A percentile compares a stretch with the other conserved stretches of the same genome.
Conservation (phyloP, 441 rosid species). For the Adansonia madagascariensis region DNA sequence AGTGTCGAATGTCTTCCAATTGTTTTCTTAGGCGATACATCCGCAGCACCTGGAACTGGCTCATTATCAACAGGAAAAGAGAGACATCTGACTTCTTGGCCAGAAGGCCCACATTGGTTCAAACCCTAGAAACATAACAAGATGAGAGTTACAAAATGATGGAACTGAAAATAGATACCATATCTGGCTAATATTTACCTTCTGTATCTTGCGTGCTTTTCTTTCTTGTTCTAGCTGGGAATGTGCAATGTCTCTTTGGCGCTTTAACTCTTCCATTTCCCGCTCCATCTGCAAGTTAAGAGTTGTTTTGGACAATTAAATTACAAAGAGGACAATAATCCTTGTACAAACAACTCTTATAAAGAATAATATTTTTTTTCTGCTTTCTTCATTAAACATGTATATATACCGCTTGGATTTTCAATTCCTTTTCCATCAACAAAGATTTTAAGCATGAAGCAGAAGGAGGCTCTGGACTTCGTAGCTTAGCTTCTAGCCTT, state of each 20-base stretch:
- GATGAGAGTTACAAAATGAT: conserved; percentile 23
- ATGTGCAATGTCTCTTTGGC: conserved; percentile 87
- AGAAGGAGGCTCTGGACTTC: conserved; percentile 72
- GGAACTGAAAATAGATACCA: conserved; percentile 13
- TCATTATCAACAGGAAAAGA: conserved; percentile 55
- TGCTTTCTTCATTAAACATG: not conserved
- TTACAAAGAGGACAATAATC: conserved; percentile 6
- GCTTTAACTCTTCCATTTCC: conserved; percentile 90
- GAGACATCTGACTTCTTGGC: conserved; percentile 77
- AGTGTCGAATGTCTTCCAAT: conserved; percentile 49
- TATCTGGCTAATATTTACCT: conserved; percentile 48
- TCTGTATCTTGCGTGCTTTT: conserved; percentile 64
- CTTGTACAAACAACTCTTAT: not conserved
- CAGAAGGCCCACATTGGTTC: conserved; percentile 60
- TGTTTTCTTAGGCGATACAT: conserved; percentile 44
- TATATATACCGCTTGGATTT: conserved; percentile 69
- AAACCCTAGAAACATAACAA: conserved; percentile 47
- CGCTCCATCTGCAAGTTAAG: conserved; percentile 64
- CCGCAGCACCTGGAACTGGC: conserved; percentile 39
- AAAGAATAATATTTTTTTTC: not conserved
- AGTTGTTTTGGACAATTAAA: conserved; percentile 13
- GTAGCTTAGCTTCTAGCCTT: conserved; percentile 85
- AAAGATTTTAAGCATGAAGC: conserved; percentile 61
- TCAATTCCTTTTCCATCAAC: conserved; percentile 66
- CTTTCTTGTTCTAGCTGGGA: conserved; percentile 77